Evolutionary conservation across 148 eudicot genomes (phyloP), one percentile per base, ranked within the genome.

Genomic region (Arbutus unedo): DNA sequence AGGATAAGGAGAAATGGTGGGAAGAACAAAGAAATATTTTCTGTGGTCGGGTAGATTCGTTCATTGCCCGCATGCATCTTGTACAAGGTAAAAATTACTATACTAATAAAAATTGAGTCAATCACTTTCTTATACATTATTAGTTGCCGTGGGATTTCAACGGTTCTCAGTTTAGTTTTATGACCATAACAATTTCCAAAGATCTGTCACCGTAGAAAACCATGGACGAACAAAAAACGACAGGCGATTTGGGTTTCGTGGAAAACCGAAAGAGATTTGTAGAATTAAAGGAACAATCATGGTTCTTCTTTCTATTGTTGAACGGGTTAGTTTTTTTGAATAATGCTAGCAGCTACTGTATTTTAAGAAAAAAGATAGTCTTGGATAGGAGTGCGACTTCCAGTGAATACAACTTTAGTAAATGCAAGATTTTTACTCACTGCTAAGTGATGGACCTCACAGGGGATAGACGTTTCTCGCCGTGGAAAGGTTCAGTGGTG

Each of bases 401-500:
- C 23, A 5, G 31, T 25, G 45, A 38, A 68, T 51, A 25, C 25
- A 79, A 43, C 23, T 18, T 64, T 8, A 16, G 47, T 15, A 48
- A 62, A 51, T 49, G 43, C 21, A 41, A 19, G 16, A 31, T 31
- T 31, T 53, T 18, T 43, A 50, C 23, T 84, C 3, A 80, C 51
- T 47, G 15, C 11, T 45, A 60, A 16, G 3, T 50, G n/a, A 41
- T 81, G 41, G 47, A 15, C 79, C 54, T 87, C 49, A 48, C 94
- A 96, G 99, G 99, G 67, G 98, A 96, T 87, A 88, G 99, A 66
- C 97, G 95, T 78, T 96, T 94, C 81, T 89, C 97, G 60, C 93
- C 90, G 25, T 96, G 99, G 99, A 96, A 96, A 87, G 97, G 99
- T 82, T 96, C 99, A 74, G 97, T 96, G 68, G 85, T 96, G 56